phyloP scores from a whole-genome alignment of 176 grass and related monocot species.

The Stipa capillata region DNA sequence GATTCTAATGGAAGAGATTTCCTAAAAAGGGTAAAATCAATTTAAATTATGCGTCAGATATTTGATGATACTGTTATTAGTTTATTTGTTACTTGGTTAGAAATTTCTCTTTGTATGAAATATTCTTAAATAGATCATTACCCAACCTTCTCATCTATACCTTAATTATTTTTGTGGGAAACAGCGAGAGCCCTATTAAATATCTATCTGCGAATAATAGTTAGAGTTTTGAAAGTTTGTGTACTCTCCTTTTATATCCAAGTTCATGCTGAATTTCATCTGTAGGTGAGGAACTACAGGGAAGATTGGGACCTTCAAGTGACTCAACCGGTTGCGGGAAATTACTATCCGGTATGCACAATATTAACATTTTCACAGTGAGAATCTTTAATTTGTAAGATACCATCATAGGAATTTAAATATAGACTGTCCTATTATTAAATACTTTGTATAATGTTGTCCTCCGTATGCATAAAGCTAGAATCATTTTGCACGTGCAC shows the following conservation, averaged over 20 bases:
- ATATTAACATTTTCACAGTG: not conserved
- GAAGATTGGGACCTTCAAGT: constrained; percentile 83
- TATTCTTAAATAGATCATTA: not conserved
- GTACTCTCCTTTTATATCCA: not conserved
- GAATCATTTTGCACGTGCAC: not conserved
- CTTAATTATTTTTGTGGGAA: not conserved
- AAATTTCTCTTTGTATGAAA: not conserved
- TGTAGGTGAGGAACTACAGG: constrained; percentile 77
- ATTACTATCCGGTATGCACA: constrained; percentile 78
- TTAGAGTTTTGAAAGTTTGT: not conserved
- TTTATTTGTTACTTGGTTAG: not conserved
- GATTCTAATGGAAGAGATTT: constrained; percentile 98
- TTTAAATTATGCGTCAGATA: not conserved
- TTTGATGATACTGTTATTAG: not conserved
- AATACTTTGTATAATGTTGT: not conserved
- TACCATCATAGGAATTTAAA: not conserved
- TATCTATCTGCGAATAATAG: not conserved
- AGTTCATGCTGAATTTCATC: constrained; percentile 18
- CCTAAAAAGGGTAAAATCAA: constrained; percentile 57
- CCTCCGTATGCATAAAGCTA: not conserved
- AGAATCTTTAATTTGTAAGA: not conserved
- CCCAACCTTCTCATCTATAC: not conserved
- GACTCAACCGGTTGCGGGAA: constrained; percentile 81
- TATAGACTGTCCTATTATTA: not conserved
- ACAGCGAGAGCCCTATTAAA: not conserved